Percentiles rank a stretch among this genome's conserved stretches.
Evolutionary conservation across 1,139 yeast species (phyloP).

Genomic region (Lizanozyma gosingica): DNA sequence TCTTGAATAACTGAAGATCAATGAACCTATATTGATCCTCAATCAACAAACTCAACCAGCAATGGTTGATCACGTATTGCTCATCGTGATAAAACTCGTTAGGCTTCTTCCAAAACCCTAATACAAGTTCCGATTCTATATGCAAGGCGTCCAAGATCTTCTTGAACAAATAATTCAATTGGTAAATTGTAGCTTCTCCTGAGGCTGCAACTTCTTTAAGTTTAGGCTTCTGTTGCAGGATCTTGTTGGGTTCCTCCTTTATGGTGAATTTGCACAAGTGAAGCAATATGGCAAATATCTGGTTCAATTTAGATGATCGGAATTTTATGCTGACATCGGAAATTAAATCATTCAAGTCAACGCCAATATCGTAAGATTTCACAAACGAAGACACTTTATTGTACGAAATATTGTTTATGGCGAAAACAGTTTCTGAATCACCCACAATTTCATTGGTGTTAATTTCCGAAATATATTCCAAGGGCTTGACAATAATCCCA

Average conservation of each 20-base stretch:
- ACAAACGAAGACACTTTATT: neutral
- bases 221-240: constrained; percentile 34
- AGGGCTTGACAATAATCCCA: constrained; percentile 59
- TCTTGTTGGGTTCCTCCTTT: constrained; percentile 28
- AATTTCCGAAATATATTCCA: constrained; percentile 47
- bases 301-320: constrained; percentile 23
- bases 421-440: constrained; percentile 5
- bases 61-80: constrained; percentile 62
- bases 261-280: constrained; percentile 33
- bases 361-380: constrained; percentile 6
- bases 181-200: constrained; percentile 53
- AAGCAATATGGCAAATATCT: constrained; percentile 29
- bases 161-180: constrained; percentile 68
- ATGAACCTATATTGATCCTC: constrained; percentile 73
- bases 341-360: constrained; percentile 36
- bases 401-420: neutral
- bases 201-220: constrained; percentile 26
- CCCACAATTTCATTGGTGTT: constrained; percentile 34
- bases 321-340: constrained; percentile 39
- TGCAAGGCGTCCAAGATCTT: constrained; percentile 64
- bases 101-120: constrained; percentile 81
- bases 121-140: constrained; percentile 65
- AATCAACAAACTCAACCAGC: constrained; percentile 76
- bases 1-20: constrained; percentile 41
- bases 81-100: constrained; percentile 46